phyloP scores from a whole-genome alignment of 2,329 filamentous ascomycete species.

The Trichoderma sp. region DNA sequence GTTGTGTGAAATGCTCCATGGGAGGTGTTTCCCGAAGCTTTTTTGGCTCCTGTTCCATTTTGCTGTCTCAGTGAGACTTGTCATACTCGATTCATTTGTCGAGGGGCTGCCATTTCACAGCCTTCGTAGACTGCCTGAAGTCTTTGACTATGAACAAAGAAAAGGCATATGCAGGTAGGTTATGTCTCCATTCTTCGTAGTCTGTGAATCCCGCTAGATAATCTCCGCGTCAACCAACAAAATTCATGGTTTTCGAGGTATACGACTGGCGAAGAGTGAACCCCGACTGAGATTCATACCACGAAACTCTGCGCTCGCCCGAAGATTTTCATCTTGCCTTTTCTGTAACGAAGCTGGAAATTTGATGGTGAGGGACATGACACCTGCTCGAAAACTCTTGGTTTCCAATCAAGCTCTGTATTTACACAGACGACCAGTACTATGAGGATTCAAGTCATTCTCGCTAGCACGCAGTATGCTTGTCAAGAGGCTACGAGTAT shows the following conservation, averaged over 20 bases:
- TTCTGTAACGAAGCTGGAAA: conserved; percentile 65
- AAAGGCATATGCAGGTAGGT: conserved; percentile 14
- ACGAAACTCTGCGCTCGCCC: conserved; percentile 65
- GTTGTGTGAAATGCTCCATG: conserved; percentile 70
- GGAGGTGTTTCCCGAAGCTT: conserved; percentile 71
- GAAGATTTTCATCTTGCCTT: conserved; percentile 74
- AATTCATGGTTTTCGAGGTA: conserved; percentile 82
- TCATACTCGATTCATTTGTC: conserved; percentile 14
- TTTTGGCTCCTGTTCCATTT: conserved; percentile 23
- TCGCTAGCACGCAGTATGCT: neutral
- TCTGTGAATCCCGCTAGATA: conserved; percentile 64
- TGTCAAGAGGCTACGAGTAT: neutral
- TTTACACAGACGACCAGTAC: neutral
- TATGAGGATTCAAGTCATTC: no score
- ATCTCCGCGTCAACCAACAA: conserved; percentile 81
- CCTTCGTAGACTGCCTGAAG: conserved; percentile 1
- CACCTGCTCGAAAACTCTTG: neutral
- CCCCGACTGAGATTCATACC: conserved; percentile 46
- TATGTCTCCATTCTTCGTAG: neutral
- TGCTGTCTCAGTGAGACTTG: conserved; percentile 16
- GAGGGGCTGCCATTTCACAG: conserved; percentile 12
- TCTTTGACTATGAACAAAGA: neutral
- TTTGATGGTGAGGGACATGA: conserved; percentile 85
- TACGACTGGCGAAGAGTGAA: conserved; percentile 88
- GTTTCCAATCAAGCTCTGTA: neutral